These are phyloP conservation scores for Cordyceps cicadae DNA, from an alignment of 2,329 filamentous ascomycete genomes.

Conservation along the genomic window DNA sequence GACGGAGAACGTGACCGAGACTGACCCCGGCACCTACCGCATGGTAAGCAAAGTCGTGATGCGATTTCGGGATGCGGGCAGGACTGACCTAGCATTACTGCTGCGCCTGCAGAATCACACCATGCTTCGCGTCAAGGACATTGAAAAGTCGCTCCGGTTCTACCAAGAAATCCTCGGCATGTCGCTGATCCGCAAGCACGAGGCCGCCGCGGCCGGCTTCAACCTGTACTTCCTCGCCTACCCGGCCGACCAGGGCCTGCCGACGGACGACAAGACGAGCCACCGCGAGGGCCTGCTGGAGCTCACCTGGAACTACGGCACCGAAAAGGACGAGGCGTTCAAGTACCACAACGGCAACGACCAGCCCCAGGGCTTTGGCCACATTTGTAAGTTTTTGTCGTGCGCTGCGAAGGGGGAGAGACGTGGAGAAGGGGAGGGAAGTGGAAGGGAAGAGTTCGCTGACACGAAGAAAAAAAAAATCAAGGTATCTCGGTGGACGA, in stretches of 20 bases:
- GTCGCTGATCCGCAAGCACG: conserved; percentile 64
- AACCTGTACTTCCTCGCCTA: conserved; percentile 93
- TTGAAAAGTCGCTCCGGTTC: conserved; percentile 64
- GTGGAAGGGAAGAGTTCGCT: neutral
- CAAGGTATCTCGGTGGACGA: conserved; percentile 74
- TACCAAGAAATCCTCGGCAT: conserved; percentile 87
- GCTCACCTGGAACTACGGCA: conserved; percentile 76
- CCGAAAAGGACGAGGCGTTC: conserved; percentile 77
- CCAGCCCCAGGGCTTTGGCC: conserved; percentile 87
- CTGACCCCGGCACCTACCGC: conserved; percentile 67
- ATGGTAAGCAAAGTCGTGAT: conserved; percentile 37
- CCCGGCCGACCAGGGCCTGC: conserved; percentile 44
- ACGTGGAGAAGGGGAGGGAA: neutral
- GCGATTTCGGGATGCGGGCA: neutral
- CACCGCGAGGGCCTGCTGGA: conserved; percentile 79
- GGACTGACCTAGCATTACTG: neutral
- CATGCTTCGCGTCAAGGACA: conserved; percentile 89
- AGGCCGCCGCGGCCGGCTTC: conserved; percentile 65
- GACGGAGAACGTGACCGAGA: conserved; percentile 63
- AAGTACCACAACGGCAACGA: conserved; percentile 89
- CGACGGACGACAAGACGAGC: conserved; percentile 47
- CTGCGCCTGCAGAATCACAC: conserved; percentile 66
- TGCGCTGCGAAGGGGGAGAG: no score
- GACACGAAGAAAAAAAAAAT: neutral
- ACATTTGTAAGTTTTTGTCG: conserved; percentile 60